Base-by-base conservation (phyloP, 2,329 filamentous ascomycete genomes). In the Ascochyta fabae region DNA sequence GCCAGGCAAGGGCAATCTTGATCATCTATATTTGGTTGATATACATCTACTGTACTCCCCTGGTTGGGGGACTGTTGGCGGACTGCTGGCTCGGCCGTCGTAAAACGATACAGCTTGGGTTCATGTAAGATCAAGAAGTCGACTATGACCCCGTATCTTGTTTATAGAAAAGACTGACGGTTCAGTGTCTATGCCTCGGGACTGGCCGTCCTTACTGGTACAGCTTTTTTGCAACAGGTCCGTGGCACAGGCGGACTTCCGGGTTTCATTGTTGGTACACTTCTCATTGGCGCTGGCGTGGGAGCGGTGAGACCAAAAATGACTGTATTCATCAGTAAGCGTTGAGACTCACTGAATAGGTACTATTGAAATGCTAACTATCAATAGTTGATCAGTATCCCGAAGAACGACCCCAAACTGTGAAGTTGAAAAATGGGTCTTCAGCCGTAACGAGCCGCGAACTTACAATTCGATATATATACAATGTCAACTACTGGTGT, bases 11-110 rank as follows among this genome's bases (percentile, higher is more conserved):
- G 22, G 82, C 82, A 6, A 81, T 81, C 3, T 80, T 77, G 38
- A 74, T 85, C 24, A 79, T 78, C 45, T 75, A 81, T 36, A 82
- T 82, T 62, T 84, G 84, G 64, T 79, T 81, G 59, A 80, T 81
- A 67, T 82, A 79, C 61, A 66, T 63, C 7, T 80, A 76, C 56
- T 56, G 70, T 19, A 64, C 65, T 0, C 67, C 72, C 3, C 40
- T 73, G 15, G 49, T 58, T 15, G 66, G 65, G 29, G 70, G 67
- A 7, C 58, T 72, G 38, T 4, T 75, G n/a, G 64, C 70, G 16
- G 73, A 75, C 59, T 60, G 58, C 19, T 75, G 65, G 56, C 59
- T 74, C 33, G 73, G 72, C 26, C 67, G 72, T 15, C 70, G 68
- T 43, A 68, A 61, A 33, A 73, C 68, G 13, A 62, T 74, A 48